Base-by-base conservation (phyloP, 148 eudicot species). In the Heliamphora exappendiculata region DNA sequence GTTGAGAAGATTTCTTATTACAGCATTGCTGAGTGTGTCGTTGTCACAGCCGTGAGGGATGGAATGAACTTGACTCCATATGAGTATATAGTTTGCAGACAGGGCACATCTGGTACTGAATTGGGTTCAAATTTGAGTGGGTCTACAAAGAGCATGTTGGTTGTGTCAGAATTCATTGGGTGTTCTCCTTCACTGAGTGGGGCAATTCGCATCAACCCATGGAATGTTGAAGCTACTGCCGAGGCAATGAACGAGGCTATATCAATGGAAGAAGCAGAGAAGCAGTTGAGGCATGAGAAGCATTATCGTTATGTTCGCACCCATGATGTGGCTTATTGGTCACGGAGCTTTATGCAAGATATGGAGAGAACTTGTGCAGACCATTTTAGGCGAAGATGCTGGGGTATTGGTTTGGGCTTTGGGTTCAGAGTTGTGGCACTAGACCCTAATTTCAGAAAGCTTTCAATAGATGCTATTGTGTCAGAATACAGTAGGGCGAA, bases 171-270 rank as follows among this genome's bases (percentile, higher is more conserved):
- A 55, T 84, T 84, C 75, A 81, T 84, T 26, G 86, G 86, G 49
- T 84, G 86, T 76, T 84, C 86, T 33, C 86, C 86, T 50, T 84
- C 86, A 54, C 73, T 84, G 24, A 84, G 84, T 76, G 86, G 86
- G n/a, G 86, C 86, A 36, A 81, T 81, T n/a, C 81, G 87, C 45
- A 78, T 84, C 49, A 84, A 84, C 72, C 84, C 87, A 4, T 84
- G 87, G 87, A 84, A 84, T 84, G 82, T 81, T 51, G 87, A 84
- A 58, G 78, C 84, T 75, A 84, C 87, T 50, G 87, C 84, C 6
- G 84, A 84, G 82, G 84, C 84, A 67, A 81, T 84, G 87, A 78
- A 84, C 29, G 87, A 81, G 75, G 87, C 87, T 65, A 60, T 84
- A 67, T 76, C 81, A 51, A 81, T 81, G 82, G 51, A 75, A 49